Percentiles rank a stretch among this genome's conserved stretches.
Evolutionary conservation across 345 rosid genomes (phyloP).

Genomic region (Trapa incisa): DNA sequence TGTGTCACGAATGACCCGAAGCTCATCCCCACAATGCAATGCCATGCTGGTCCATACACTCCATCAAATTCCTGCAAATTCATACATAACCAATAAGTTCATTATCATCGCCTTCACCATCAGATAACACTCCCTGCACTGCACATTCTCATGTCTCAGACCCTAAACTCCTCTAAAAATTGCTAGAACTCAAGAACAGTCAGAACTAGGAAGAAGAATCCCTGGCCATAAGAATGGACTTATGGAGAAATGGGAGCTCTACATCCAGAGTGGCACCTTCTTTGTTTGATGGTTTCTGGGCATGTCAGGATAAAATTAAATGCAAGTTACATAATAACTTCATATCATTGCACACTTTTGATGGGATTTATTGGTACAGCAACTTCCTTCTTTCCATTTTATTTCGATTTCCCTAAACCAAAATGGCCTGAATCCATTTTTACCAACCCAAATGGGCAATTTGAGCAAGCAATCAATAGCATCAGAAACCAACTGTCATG

Average conservation of each 20-base stretch:
- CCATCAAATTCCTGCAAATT: conserved; percentile 45
- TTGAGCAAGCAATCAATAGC: no score
- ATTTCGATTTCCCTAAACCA: no score
- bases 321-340: no score
- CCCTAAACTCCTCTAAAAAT: neutral
- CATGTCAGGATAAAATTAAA: no score
- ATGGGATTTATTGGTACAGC: no score
- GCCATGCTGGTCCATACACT: conserved; percentile 56
- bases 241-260: neutral
- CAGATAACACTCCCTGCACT: neutral
- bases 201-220: no score
- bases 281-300: neutral
- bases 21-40: conserved; percentile 53
- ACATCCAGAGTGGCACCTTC: neutral
- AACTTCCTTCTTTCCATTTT: no score
- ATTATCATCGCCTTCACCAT: neutral
- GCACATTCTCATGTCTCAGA: neutral
- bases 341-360: no score
- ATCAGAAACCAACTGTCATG: no score
- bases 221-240: neutral
- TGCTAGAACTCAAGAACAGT: no score
- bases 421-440: no score
- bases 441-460: no score
- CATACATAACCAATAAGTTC: neutral
- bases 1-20: conserved; percentile 56